A percentile compares a stretch with the other conserved stretches of the same genome.
These are phyloP conservation scores for Lachancea fermentati DNA, from an alignment of 805 yeast species.

Conservation along the genomic window DNA sequence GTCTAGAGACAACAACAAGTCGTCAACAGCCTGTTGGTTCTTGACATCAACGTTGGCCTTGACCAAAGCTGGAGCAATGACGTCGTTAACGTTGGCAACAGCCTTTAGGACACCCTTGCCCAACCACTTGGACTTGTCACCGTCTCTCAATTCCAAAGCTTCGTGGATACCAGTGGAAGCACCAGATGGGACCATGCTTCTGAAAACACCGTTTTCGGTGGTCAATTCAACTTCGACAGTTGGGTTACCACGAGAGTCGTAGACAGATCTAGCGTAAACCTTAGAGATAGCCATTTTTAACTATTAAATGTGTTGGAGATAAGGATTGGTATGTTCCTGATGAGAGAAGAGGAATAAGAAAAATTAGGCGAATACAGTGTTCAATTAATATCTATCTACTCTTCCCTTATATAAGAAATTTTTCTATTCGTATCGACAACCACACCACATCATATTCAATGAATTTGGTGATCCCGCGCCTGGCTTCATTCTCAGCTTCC, in stretches of 20 bases:
- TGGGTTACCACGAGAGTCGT: slow-evolving; percentile 99
- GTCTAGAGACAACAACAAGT: slow-evolving; percentile 78
- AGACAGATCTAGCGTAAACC: slow-evolving; percentile 91
- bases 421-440: neutral
- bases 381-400: neutral
- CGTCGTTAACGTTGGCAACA: slow-evolving; percentile 89
- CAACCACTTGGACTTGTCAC: slow-evolving; percentile 94
- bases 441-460: slow-evolving; percentile 1
- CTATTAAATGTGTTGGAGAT: slow-evolving; percentile 4
- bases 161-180: slow-evolving; percentile 99
- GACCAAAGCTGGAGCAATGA: slow-evolving; percentile 91
- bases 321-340: slow-evolving; percentile 16
- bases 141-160: slow-evolving; percentile 97
- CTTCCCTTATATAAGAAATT: slow-evolving; percentile 1
- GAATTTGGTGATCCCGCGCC: slow-evolving; percentile 1
- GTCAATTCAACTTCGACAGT: slow-evolving; percentile 96
- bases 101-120: slow-evolving; percentile 99
- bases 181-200: slow-evolving; percentile 98
- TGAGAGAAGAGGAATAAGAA: slow-evolving; percentile 6
- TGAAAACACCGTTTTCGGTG: slow-evolving; percentile 90
- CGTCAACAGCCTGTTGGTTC: slow-evolving; percentile 83
- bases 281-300: slow-evolving; percentile 73
- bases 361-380: neutral
- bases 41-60: slow-evolving; percentile 76
- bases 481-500: slow-evolving; percentile 1